phyloP scores from a whole-genome alignment of 352 stramenopile genomes.

The Thraustochytrium striatum region DNA sequence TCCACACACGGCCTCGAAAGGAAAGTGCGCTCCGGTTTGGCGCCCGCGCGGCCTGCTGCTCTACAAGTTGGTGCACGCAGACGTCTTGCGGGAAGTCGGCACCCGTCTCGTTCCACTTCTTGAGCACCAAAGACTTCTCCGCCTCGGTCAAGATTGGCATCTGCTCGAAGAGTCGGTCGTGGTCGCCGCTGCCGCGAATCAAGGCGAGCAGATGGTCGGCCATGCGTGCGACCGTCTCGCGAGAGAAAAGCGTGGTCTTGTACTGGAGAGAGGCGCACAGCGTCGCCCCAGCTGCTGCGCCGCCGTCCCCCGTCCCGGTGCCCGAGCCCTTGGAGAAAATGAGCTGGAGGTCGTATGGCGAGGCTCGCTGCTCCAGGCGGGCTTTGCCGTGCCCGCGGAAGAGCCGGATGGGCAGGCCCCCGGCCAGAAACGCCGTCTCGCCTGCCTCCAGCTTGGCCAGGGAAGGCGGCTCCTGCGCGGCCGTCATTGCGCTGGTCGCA shows the following conservation, averaged over 20 bases:
- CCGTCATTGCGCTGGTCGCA: not conserved
- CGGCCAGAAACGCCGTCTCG: not conserved
- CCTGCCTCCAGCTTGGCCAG: slow-evolving; percentile 21
- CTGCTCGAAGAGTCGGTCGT: not conserved
- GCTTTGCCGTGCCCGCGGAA: not conserved
- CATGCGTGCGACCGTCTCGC: slow-evolving; percentile 5
- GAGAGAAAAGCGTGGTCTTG: slow-evolving; percentile 32
- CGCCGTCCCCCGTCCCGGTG: not conserved
- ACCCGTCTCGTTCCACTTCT: slow-evolving; percentile 30
- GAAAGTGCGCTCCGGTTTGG: not conserved
- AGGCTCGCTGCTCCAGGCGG: slow-evolving; percentile 7
- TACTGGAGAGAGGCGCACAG: slow-evolving; percentile 28
- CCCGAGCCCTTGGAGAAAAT: slow-evolving; percentile 16
- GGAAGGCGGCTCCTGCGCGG: not conserved
- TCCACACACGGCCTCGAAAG: not conserved
- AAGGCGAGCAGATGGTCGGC: not conserved
- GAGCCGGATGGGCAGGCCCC: not conserved
- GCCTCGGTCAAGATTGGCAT: not conserved
- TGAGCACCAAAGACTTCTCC: slow-evolving; percentile 21
- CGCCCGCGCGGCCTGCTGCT: not conserved
- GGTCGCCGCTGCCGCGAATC: not conserved
- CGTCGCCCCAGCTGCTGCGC: not conserved
- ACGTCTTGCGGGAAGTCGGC: not conserved
- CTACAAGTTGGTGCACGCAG: slow-evolving; percentile 43
- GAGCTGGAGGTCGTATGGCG: slow-evolving; percentile 41